These are phyloP conservation scores for Kwoniella dendrophila DNA, from an alignment of 768 basidiomycete genomes.

Conservation along the genomic window DNA sequence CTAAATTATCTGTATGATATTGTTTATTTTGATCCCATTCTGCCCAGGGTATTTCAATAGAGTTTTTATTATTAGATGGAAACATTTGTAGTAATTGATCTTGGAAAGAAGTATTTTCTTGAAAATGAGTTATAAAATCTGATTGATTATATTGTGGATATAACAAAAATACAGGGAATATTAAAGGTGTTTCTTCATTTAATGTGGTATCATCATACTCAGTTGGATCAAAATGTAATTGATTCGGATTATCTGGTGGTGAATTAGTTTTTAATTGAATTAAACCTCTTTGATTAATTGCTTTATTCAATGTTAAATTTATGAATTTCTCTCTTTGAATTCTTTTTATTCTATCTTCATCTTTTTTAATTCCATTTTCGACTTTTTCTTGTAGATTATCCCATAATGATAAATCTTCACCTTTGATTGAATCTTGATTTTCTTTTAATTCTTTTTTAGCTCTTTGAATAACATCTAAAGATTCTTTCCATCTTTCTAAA, in stretches of 20 bases:
- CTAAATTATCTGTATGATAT: conserved; percentile 68
- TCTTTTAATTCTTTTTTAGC: conserved; percentile 42
- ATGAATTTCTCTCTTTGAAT: conserved; percentile 59
- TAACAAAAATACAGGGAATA: conserved; percentile 84
- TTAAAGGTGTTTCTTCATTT: conserved; percentile 65
- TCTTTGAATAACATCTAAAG: conserved; percentile 76
- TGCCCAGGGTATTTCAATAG: conserved; percentile 60
- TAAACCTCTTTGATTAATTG: conserved; percentile 71
- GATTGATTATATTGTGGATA: conserved; percentile 88
- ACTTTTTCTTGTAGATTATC: conserved; percentile 58
- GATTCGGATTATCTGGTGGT: conserved; percentile 56
- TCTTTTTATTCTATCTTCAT: conserved; percentile 53
- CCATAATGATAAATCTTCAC: conserved; percentile 61
- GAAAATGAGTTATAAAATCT: conserved; percentile 82
- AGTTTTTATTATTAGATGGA: conserved; percentile 58
- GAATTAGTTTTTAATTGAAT: conserved; percentile 43
- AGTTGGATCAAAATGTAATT: conserved; percentile 49
- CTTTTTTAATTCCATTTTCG: conserved; percentile 36
- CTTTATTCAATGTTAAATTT: conserved; percentile 62
- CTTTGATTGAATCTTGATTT: conserved; percentile 58
- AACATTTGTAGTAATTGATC: conserved; percentile 78
- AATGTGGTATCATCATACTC: conserved; percentile 46
- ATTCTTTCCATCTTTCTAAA: conserved; percentile 76
- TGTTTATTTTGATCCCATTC: conserved; percentile 75
- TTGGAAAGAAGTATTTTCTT: conserved; percentile 79